phyloP scores from a whole-genome alignment of 495 filamentous ascomycete genomes.

The Penicillium egyptiacum region DNA sequence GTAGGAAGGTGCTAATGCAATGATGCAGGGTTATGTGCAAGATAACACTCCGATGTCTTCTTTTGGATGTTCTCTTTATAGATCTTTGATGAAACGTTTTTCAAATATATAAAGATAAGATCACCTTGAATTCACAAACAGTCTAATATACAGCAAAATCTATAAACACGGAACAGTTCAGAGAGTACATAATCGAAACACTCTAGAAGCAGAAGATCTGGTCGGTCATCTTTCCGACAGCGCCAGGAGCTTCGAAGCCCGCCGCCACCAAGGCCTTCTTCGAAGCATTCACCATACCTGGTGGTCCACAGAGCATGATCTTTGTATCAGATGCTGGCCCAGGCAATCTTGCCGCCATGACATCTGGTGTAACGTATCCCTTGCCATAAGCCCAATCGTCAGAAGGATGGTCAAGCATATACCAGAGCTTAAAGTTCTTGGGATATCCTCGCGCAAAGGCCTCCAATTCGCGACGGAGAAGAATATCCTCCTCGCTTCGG shows the following conservation, averaged over 20 bases:
- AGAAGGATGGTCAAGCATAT: constrained; percentile 38
- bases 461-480: constrained; percentile 45
- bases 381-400: constrained; percentile 22
- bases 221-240: constrained; percentile 32
- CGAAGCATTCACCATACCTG: constrained; percentile 34
- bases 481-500: constrained; percentile 34
- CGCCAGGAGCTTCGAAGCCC: constrained; percentile 30
- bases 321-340: constrained; percentile 21
- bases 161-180: neutral
- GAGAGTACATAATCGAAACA: neutral
- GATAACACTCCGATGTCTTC: too few species aligned
- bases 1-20: too few species aligned
- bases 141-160: neutral
- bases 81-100: too few species aligned
- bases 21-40: too few species aligned
- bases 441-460: constrained; percentile 35
- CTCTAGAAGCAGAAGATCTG: constrained; percentile 33
- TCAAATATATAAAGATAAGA: neutral
- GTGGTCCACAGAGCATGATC: constrained; percentile 37
- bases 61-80: neutral
- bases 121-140: neutral
- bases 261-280: constrained; percentile 30
- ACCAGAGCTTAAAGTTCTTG: constrained; percentile 40
- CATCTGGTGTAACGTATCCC: constrained; percentile 21
- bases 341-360: constrained; percentile 24